phyloP scores from a whole-genome alignment of 2,329 filamentous ascomycete species.

The Clonostachys rosea region DNA sequence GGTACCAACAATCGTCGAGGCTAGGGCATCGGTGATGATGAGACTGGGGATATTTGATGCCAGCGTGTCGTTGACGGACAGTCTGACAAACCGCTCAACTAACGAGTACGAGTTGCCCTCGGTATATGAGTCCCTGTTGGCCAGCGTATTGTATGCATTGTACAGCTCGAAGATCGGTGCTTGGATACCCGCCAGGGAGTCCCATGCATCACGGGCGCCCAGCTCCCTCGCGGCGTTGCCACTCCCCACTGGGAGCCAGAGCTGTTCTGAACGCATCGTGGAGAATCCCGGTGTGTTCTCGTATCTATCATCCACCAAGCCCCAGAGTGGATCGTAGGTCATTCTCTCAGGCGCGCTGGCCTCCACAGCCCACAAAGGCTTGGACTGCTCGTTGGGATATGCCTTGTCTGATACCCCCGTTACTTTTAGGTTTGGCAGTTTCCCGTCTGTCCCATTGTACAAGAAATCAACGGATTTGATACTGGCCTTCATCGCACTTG shows the following conservation, averaged over 20 bases:
- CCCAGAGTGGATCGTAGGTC: not conserved
- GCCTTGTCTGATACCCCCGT: conserved; percentile 24
- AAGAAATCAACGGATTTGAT: conserved; percentile 38
- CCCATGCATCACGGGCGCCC: not conserved
- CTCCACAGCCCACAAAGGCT: conserved; percentile 25
- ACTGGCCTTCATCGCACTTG: conserved; percentile 29
- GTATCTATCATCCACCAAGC: not conserved
- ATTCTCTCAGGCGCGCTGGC: conserved; percentile 7
- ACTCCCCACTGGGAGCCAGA: not conserved
- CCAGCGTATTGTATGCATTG: not conserved
- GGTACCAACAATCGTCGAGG: not conserved
- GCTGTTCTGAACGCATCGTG: not conserved
- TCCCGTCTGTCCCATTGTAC: conserved; percentile 29
- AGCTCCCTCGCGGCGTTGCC: not conserved
- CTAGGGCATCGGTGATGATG: not conserved
- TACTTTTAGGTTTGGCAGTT: conserved; percentile 24
- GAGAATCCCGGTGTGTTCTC: not conserved
- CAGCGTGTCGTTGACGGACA: not conserved
- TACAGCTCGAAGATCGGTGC: not conserved
- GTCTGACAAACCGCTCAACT: not conserved
- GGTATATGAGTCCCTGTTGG: not conserved
- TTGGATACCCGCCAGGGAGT: not conserved
- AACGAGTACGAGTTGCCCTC: not conserved
- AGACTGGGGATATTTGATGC: not conserved
- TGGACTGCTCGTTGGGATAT: conserved; percentile 19